Base-by-base conservation (phyloP, 257 asterid species). In the Eustoma russellianum region DNA sequence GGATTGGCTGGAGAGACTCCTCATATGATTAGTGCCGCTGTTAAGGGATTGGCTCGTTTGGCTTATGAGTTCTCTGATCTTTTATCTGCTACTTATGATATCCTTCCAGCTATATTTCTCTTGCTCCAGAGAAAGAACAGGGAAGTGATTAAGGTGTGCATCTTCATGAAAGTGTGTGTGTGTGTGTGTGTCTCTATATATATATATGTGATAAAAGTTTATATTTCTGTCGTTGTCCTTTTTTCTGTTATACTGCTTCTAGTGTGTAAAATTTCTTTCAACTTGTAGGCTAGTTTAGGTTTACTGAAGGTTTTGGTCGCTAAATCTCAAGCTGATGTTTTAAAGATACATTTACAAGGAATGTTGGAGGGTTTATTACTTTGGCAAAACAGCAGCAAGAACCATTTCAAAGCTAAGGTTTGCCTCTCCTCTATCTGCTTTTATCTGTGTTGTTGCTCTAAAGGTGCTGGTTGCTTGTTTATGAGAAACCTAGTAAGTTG, bases 51-150 rank as follows among this genome's bases (percentile, higher is more conserved):
- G 72, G 98, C 98, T 62, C 96, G 98, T 41, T 76, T 91, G 77
- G 95, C 98, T 61, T 91, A 91, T 69, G 98, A 91, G 73, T 87
- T 91, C 71, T 61, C 86, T 8, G 98, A 87, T 58, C 96, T 91
- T 52, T 64, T 91, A 67, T 79, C 90, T 59, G 66, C 77, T 60
- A 82, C 82, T 61, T 87, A 75, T 73, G 62, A 73, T 68, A 69
- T 91, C 61, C 95, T 91, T 46, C 96, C 98, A 19, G 77, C 84
- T 41, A 70, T 94, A 53, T 84, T 77, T 76, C 98, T 91, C 64
- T 94, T 91, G 52, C 77, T 87, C 53, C 80, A 62, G 62, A 84
- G 96, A 69, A 74, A 84, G 68, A 87, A 91, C 75, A 82, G 77
- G 75, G 98, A 91, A 74, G 77, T 87, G 55, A 74, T 77, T 56